Conservation (phyloP, 345 rosid species). For the Ceriops decandra region DNA sequence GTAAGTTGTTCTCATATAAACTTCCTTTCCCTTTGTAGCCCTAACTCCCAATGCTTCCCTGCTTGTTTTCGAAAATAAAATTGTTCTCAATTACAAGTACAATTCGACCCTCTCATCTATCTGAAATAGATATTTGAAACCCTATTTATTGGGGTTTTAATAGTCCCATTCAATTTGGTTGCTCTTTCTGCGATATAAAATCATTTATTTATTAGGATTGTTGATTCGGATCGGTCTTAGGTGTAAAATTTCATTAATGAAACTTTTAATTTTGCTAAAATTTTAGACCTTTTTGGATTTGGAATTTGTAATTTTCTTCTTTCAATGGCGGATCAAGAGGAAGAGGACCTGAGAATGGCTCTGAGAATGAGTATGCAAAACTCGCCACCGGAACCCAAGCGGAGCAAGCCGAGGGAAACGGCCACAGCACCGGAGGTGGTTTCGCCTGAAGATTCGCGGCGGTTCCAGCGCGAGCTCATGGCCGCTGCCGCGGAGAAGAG, state of each 20-base stretch:
- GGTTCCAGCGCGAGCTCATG: conserved; percentile 84
- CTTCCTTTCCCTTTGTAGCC: conserved; percentile 5
- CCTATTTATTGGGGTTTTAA: conserved; percentile 10
- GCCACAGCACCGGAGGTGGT: conserved; percentile 26
- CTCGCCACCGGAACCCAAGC: conserved; percentile 87
- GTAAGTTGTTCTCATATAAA: not conserved
- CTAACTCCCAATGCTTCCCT: not conserved
- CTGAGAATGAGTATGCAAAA: conserved; percentile 87
- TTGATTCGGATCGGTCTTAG: not conserved
- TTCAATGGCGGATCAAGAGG: conserved; percentile 96
- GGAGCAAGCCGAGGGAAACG: conserved; percentile 81
- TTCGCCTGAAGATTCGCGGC: conserved; percentile 61
- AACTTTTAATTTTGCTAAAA: conserved; percentile 7
- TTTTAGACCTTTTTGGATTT: conserved; percentile 1
- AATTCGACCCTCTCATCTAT: not conserved
- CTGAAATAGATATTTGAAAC: not conserved
- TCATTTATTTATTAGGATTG: not conserved
- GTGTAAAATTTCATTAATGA: not conserved
- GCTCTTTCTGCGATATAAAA: not conserved
- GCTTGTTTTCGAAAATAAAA: not conserved
- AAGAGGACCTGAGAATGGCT: conserved; percentile 82
- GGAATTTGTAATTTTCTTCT: not conserved
- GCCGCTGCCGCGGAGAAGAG: conserved; percentile 99
- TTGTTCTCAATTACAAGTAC: not conserved
- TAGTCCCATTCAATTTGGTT: not conserved